Conservation (phyloP, 805 yeast genomes). For the Clavispora asparagi region DNA sequence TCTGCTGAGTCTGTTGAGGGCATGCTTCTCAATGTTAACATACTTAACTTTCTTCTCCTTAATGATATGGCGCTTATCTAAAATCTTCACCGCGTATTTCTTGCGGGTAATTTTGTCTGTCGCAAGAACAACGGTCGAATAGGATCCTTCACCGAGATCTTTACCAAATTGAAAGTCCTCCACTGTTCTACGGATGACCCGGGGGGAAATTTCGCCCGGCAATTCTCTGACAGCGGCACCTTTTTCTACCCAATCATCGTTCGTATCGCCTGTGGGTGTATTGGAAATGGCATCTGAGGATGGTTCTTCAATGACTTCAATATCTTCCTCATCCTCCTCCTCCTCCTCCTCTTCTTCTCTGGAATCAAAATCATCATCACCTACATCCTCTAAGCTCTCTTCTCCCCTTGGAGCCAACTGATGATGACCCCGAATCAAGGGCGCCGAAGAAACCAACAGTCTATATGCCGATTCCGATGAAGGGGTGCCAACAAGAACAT, state of each 20-base stretch:
- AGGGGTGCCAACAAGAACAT: slow-evolving; percentile 30
- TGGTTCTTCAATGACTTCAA: background rate
- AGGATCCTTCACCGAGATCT: slow-evolving; percentile 42
- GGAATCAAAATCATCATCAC: slow-evolving; percentile 6
- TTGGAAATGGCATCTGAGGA: background rate
- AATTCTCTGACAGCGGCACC: slow-evolving; percentile 27
- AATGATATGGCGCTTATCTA: slow-evolving; percentile 73
- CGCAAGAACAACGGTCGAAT: slow-evolving; percentile 41
- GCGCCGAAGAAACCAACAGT: slow-evolving; percentile 13
- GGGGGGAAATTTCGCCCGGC: slow-evolving; percentile 11
- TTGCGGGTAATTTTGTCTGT: slow-evolving; percentile 48
- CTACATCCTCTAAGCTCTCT: slow-evolving; percentile 3
- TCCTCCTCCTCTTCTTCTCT: background rate
- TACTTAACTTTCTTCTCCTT: slow-evolving; percentile 80
- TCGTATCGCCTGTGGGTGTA: background rate
- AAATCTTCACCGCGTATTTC: slow-evolving; percentile 69
- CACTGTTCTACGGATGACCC: slow-evolving; percentile 32
- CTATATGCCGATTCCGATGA: slow-evolving; percentile 18
- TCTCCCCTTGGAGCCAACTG: background rate
- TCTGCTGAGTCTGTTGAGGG: slow-evolving; percentile 62
- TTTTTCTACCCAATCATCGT: slow-evolving; percentile 25
- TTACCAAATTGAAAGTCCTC: slow-evolving; percentile 38
- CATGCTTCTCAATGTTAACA: slow-evolving; percentile 78
- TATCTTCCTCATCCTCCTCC: background rate
- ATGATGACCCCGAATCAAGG: background rate